A percentile compares a stretch with the other conserved stretches of the same genome.
Evolutionary conservation across 257 asterid species (phyloP).

Genomic region (Paraleonurus japonicus): DNA sequence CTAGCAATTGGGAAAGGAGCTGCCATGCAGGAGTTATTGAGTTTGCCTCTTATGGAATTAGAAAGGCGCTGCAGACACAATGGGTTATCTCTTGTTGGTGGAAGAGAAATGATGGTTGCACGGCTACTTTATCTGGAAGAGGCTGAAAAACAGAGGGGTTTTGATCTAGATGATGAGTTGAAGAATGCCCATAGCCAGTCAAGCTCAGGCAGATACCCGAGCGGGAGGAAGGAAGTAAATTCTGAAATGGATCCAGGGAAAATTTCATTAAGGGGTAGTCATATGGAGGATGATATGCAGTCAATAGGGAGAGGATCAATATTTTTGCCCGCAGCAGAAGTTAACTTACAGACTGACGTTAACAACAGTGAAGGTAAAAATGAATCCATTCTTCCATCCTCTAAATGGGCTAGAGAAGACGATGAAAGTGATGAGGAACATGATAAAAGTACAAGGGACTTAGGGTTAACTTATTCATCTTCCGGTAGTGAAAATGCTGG

Average conservation of each 20-base stretch:
- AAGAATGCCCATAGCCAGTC: slow-evolving; percentile 58
- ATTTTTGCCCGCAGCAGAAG: slow-evolving; percentile 34
- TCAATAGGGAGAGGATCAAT: slow-evolving; percentile 46
- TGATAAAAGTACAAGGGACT: slow-evolving; percentile 56
- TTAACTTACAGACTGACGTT: slow-evolving; percentile 33
- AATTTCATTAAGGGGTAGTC: slow-evolving; percentile 44
- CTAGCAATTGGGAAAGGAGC: slow-evolving; percentile 95
- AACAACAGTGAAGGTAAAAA: slow-evolving; percentile 48
- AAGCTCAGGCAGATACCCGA: slow-evolving; percentile 51
- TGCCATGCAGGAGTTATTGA: slow-evolving; percentile 74
- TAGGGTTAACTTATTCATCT: slow-evolving; percentile 83
- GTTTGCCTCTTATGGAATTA: slow-evolving; percentile 72
- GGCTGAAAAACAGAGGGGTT: slow-evolving; percentile 83
- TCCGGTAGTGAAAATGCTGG: slow-evolving; percentile 88
- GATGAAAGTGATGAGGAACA: slow-evolving; percentile 71
- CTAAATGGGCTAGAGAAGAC: slow-evolving; percentile 95
- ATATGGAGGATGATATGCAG: slow-evolving; percentile 42
- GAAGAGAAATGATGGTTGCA: slow-evolving; percentile 93
- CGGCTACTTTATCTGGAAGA: slow-evolving; percentile 88
- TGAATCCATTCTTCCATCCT: slow-evolving; percentile 68
- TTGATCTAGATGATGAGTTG: slow-evolving; percentile 68
- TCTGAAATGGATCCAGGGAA: slow-evolving; percentile 47
- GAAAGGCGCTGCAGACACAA: slow-evolving; percentile 92
- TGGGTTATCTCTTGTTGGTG: slow-evolving; percentile 87
- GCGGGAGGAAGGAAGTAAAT: slow-evolving; percentile 46